Evolutionary conservation across 1,284 basidiomycete species (phyloP).

Genomic region (Cronartium quercuum): DNA sequence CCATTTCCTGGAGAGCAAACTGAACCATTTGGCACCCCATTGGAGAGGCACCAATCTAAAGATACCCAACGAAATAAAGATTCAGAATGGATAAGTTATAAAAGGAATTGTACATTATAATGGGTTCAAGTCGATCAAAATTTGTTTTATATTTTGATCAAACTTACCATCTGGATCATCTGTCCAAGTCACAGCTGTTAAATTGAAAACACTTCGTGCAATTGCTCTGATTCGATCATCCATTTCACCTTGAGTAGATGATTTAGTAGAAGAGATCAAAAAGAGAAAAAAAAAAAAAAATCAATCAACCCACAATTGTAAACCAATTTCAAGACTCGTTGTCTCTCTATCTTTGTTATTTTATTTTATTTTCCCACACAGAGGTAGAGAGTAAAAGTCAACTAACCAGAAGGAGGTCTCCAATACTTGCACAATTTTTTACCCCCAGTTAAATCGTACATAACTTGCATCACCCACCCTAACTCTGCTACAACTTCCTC

Average conservation of each 20-base stretch:
- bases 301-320: not conserved
- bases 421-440: slow-evolving; percentile 3
- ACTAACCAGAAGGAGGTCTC: slow-evolving; percentile 60
- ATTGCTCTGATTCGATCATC: slow-evolving; percentile 17
- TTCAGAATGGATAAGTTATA: not conserved
- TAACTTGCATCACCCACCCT: slow-evolving; percentile 73
- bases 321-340: not conserved
- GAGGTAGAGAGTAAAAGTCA: slow-evolving; percentile 41
- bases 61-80: not conserved
- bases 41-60: slow-evolving; percentile 23
- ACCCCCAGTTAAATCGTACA: slow-evolving; percentile 57
- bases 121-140: no score
- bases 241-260: slow-evolving; percentile 19
- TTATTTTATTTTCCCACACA: not conserved
- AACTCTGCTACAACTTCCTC: slow-evolving; percentile 66
- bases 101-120: not conserved
- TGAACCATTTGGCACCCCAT: slow-evolving; percentile 5
- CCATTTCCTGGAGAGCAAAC: slow-evolving; percentile 10
- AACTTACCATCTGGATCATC: slow-evolving; percentile 10
- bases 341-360: not conserved
- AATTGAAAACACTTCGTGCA: slow-evolving; percentile 10
- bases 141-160: not conserved
- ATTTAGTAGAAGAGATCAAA: not conserved
- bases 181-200: not conserved
- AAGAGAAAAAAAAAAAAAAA: no score